These are phyloP conservation scores for Daldinia sp. DNA, from an alignment of 2,329 filamentous ascomycete genomes.

Conservation along the genomic window DNA sequence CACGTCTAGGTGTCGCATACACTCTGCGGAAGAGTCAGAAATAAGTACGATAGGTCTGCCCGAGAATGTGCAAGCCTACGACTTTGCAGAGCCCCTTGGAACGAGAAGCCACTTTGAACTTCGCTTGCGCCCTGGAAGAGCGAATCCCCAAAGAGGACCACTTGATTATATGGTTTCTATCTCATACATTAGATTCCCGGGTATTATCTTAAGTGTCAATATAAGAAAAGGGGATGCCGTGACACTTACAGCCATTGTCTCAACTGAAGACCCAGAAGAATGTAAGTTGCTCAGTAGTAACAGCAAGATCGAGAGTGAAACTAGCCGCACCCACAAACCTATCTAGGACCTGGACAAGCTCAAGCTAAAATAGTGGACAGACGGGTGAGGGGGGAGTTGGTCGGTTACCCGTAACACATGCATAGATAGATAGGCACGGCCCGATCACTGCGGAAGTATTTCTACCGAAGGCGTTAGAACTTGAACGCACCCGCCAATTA, in stretches of 20 bases:
- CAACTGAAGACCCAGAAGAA: constrained; percentile 8
- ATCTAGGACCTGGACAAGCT: constrained; percentile 5
- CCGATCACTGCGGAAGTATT: constrained; percentile 33
- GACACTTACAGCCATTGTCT: constrained; percentile 38
- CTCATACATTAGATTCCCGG: constrained; percentile 15
- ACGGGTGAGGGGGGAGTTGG: constrained; percentile 26
- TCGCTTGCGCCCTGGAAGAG: constrained; percentile 78
- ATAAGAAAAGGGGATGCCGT: background rate
- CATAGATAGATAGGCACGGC: constrained; percentile 25
- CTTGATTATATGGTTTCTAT: constrained; percentile 73
- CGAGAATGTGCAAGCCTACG: constrained; percentile 60
- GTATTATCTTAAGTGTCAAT: background rate
- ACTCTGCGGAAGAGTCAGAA: constrained; percentile 63
- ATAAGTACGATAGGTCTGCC: constrained; percentile 4
- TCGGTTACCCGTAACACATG: constrained; percentile 18
- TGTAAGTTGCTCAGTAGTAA: constrained; percentile 3
- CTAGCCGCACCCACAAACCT: constrained; percentile 6
- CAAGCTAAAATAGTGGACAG: constrained; percentile 33
- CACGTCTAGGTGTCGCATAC: constrained; percentile 82
- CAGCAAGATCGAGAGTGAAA: constrained; percentile 11
- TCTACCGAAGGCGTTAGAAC: constrained; percentile 32
- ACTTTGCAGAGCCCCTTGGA: constrained; percentile 77
- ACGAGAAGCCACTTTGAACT: constrained; percentile 76
- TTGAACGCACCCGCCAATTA: constrained; percentile 24
- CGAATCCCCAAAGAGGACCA: constrained; percentile 91